Evolutionary conservation across 2,329 filamentous ascomycete species (phyloP), one percentile per base, ranked within the genome.

Genomic region (Ceratocystis diversiconidia): DNA sequence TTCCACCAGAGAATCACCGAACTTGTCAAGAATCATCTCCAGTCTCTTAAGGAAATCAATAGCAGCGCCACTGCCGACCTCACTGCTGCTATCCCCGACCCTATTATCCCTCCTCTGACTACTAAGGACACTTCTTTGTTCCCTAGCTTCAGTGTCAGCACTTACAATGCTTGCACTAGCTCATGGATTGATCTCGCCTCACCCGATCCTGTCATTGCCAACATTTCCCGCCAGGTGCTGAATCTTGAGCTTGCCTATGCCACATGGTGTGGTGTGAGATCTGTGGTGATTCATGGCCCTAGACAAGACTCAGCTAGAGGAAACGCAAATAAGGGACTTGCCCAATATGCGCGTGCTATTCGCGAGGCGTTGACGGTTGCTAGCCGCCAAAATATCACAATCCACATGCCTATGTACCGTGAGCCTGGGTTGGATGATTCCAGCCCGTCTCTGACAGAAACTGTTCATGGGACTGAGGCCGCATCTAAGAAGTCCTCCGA

Each of bases 201-300:
- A 1, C 77, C 85, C 1, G 88, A 96, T 73, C 89, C 91, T 5
- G 75, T 92, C 68, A 86, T 97, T 69, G 85, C 90, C 6, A 89
- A 89, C 73, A 82, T 97, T 67, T 96, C 92, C 44, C 85, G 89
- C 57, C 92, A 96, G 76, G 88, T 95, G 5, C 79, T 99, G 69
- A 91, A 91, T 73, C 81, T 96, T 48, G 94, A 99, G 74, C 82
- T 97, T 61, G 89, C 90, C 61, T 99, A 96, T 76, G 94, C 95
- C 69, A 92, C 90, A 69, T 99, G 97, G 76, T 96, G 91, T 72
- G 95, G 95, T 44, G 82, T 94, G 61, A 85, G 86, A 65, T 95
- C 88, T 74, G 80, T 97, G 67, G 79, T 97, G 62, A 79, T 99
- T 36, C 85, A 87, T 1, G 91, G 91, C 0, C 94, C 94, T 2